Conservation (phyloP, 2,329 filamentous ascomycete species). For the Eutypa lata region DNA sequence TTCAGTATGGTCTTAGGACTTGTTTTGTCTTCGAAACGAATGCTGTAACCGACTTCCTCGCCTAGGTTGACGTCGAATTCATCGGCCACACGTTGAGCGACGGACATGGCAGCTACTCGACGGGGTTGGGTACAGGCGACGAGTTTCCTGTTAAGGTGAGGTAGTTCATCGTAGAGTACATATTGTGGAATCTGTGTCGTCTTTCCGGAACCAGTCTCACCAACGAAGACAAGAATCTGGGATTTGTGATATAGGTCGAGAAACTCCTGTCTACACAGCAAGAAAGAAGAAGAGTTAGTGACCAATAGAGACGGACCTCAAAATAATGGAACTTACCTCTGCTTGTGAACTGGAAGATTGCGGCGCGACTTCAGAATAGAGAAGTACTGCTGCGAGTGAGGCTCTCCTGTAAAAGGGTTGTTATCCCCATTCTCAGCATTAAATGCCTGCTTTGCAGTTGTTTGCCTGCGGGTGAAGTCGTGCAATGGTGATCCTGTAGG, state of each 20-base stretch:
- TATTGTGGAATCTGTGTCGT: slow-evolving; percentile 99
- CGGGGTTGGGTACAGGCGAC: slow-evolving; percentile 97
- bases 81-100: slow-evolving; percentile 94
- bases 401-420: slow-evolving; percentile 81
- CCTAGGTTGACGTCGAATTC: slow-evolving; percentile 93
- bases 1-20: slow-evolving; percentile 87
- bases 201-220: slow-evolving; percentile 98
- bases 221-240: slow-evolving; percentile 97
- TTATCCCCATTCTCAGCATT: slow-evolving; percentile 73
- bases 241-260: slow-evolving; percentile 87
- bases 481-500: slow-evolving; percentile 50
- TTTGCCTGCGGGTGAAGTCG: slow-evolving; percentile 72
- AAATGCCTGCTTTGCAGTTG: slow-evolving; percentile 72
- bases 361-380: slow-evolving; percentile 80
- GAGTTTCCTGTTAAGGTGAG: slow-evolving; percentile 80
- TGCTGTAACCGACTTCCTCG: slow-evolving; percentile 96
- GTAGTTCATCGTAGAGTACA: slow-evolving; percentile 93
- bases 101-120: slow-evolving; percentile 97
- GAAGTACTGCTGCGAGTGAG: slow-evolving; percentile 82
- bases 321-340: slow-evolving; percentile 57
- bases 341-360: slow-evolving; percentile 86
- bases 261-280: slow-evolving; percentile 71
- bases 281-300: neutral
- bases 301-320: slow-evolving; percentile 4
- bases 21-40: slow-evolving; percentile 96